Evolutionary conservation across 177 flowering plant genomes (phyloP).

Genomic region (Tripterygium wilfordii): DNA sequence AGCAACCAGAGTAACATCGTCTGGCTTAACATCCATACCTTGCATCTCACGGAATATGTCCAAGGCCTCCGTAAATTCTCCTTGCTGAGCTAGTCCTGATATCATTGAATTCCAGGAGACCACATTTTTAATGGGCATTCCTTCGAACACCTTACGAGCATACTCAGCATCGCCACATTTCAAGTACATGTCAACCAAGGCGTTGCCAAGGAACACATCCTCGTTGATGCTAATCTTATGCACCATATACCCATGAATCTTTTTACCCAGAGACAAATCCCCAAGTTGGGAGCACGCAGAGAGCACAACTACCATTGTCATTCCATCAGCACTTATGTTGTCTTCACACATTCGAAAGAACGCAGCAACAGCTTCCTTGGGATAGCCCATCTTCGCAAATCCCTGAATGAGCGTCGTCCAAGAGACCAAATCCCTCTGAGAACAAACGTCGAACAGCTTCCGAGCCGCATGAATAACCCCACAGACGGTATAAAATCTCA

Average conservation of each 20-base stretch:
- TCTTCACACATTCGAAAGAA: conserved; percentile 33
- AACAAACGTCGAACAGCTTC: conserved; percentile 32
- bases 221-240: conserved; percentile 16
- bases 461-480: conserved; percentile 20
- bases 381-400: conserved; percentile 28
- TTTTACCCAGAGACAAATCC: conserved; percentile 35
- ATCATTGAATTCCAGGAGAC: conserved; percentile 63
- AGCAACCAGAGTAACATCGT: conserved; percentile 40
- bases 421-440: conserved; percentile 41
- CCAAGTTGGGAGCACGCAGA: conserved; percentile 47
- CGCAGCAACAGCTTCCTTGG: conserved; percentile 25
- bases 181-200: conserved; percentile 58
- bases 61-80: conserved; percentile 39
- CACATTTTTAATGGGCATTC: conserved; percentile 47
- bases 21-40: conserved; percentile 29
- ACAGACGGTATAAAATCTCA: conserved; percentile 47
- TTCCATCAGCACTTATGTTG: conserved; percentile 24
- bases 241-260: conserved; percentile 32
- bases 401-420: conserved; percentile 61
- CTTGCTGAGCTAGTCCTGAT: conserved; percentile 36
- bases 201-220: conserved; percentile 50
- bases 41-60: conserved; percentile 41
- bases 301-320: conserved; percentile 40
- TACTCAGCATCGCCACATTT: conserved; percentile 45
- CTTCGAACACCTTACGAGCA: conserved; percentile 32